Evolutionary conservation across 441 rosid genomes (phyloP).

Genomic region (Iberis amara): DNA sequence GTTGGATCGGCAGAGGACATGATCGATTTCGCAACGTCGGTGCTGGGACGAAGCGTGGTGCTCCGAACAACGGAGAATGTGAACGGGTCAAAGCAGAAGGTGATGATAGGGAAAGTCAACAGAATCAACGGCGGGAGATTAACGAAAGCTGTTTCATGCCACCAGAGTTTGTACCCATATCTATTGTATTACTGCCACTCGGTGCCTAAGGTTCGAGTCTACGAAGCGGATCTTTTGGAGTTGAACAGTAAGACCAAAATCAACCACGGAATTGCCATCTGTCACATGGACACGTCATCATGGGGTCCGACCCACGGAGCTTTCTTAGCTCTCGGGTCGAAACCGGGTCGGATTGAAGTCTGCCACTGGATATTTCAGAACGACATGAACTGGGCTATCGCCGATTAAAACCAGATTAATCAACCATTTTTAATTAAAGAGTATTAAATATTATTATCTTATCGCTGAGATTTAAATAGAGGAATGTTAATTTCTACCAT

Average conservation of each 20-base stretch:
- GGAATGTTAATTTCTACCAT: conserved; percentile 26
- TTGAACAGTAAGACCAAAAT: conserved; percentile 45
- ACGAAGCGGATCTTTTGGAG: conserved; percentile 75
- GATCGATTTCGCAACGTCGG: conserved; percentile 82
- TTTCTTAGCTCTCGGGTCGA: conserved; percentile 66
- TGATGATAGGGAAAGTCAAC: conserved; percentile 60
- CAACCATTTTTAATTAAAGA: no score
- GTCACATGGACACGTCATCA: conserved; percentile 83
- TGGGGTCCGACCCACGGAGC: conserved; percentile 93
- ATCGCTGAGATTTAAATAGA: conserved; percentile 26
- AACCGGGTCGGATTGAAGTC: conserved; percentile 54
- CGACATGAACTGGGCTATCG: conserved; percentile 82
- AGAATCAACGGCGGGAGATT: conserved; percentile 77
- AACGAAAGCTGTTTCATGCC: conserved; percentile 90
- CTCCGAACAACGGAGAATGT: conserved; percentile 62
- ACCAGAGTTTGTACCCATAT: conserved; percentile 85
- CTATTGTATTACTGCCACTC: conserved; percentile 91
- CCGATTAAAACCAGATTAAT: conserved; percentile 38
- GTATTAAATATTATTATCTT: conserved; percentile 2
- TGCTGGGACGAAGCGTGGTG: conserved; percentile 62
- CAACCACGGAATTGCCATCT: conserved; percentile 82
- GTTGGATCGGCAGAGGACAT: conserved; percentile 83
- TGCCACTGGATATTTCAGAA: conserved; percentile 49
- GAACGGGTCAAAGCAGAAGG: conserved; percentile 52
- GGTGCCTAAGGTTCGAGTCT: conserved; percentile 89